phyloP scores from a whole-genome alignment of 1,284 basidiomycete genomes.

The Puccinia triticina region DNA sequence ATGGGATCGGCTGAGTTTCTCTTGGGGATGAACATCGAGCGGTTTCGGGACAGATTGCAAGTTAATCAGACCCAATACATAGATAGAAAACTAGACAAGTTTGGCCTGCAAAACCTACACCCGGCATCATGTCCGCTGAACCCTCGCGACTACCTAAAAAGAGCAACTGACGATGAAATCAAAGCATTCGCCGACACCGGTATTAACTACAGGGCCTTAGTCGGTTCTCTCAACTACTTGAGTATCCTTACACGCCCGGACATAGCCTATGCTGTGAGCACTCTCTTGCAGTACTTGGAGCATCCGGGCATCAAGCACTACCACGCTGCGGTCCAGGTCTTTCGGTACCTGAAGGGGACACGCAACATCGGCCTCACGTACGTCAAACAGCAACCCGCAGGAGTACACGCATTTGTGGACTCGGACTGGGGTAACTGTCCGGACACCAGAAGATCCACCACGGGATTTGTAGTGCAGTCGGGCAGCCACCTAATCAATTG shows the following conservation, averaged over 20 bases:
- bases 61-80: background rate
- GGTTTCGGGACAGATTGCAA: no score
- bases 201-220: background rate
- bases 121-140: no score
- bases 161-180: background rate
- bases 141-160: background rate
- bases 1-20: no score
- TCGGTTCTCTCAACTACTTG: slow-evolving; percentile 22
- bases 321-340: no score
- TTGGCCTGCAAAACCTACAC: background rate
- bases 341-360: slow-evolving; percentile 6
- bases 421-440: no score
- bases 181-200: background rate
- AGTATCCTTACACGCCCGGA: background rate
- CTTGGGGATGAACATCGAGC: no score
- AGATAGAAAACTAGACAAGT: background rate
- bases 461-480: no score
- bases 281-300: no score
- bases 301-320: no score
- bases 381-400: background rate
- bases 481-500: no score
- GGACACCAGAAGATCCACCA: no score
- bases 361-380: background rate
- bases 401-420: background rate
- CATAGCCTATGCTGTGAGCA: no score